Evolutionary conservation across 208 protist genomes (phyloP).

Genomic region (Herpetomonas muscarum): DNA sequence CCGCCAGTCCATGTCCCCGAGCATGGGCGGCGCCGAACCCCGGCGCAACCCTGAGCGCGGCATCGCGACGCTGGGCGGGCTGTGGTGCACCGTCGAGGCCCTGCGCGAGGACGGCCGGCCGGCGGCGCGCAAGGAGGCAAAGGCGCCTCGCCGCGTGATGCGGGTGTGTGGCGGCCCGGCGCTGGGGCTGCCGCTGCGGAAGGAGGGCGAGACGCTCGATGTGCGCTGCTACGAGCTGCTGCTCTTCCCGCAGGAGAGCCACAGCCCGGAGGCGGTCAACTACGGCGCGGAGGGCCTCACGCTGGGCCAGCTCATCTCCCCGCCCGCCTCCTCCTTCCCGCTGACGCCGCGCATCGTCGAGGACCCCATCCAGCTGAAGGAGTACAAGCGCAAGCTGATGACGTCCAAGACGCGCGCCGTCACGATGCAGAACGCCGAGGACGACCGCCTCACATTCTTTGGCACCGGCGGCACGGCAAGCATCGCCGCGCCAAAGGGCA

Average conservation of each 20-base stretch:
- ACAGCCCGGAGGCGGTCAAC: conserved; percentile 42
- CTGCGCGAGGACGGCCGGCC: conserved; percentile 44
- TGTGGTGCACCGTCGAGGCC: conserved; percentile 67
- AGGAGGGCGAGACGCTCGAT: conserved; percentile 26
- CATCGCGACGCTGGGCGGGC: conserved; percentile 52
- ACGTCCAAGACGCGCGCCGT: conserved; percentile 33
- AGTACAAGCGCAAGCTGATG: conserved; percentile 63
- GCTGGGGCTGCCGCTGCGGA: conserved; percentile 20
- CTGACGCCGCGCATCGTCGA: conserved; percentile 63
- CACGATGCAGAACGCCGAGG: conserved; percentile 40
- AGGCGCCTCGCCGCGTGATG: conserved; percentile 56
- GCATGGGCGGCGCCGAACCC: conserved; percentile 4
- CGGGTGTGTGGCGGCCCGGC: conserved; percentile 73
- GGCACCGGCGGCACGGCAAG: neutral
- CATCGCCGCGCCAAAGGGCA: conserved; percentile 4
- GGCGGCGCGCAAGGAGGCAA: conserved; percentile 23
- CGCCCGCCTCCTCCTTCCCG: conserved; percentile 56
- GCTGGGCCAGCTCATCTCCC: conserved; percentile 56
- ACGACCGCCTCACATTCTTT: conserved; percentile 49
- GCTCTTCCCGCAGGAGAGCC: conserved; percentile 59
- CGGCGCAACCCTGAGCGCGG: conserved; percentile 23
- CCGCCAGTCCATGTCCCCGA: conserved; percentile 7
- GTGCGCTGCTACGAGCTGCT: conserved; percentile 72
- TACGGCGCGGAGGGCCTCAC: conserved; percentile 57
- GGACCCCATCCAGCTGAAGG: conserved; percentile 42